Evolutionary conservation across 345 rosid genomes (phyloP), one percentile per base, ranked within the genome.

Genomic region (Eucalyptus albens): DNA sequence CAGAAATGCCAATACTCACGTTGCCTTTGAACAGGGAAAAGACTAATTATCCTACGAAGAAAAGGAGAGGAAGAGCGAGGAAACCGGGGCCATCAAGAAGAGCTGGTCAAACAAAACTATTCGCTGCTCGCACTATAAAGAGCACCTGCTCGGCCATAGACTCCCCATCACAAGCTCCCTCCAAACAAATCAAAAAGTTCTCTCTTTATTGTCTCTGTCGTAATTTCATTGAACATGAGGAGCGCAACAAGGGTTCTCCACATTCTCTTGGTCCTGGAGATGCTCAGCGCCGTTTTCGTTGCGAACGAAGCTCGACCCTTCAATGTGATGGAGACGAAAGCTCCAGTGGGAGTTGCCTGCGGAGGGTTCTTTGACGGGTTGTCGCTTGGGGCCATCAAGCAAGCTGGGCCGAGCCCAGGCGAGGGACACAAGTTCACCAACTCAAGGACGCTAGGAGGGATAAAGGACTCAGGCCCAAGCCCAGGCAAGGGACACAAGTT

Each of bases 401-500:
- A 82, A 31, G 67, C 91, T n/a, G 89, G 81, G 21, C 40, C 8
- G 27, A 10, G 26, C 82, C 82, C 9, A 14, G 91, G 91, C 29
- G 60, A 87, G 29, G 91, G 91, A 12, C 87, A 89, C 89, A 81
- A 87, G 87, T 87, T 87, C n/a, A 82, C 86, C 80, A 49, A 88
- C 44, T 62, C 89, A 5, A 8, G 27, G 29, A 50, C 51, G 17
- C 51, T 50, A 2, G 51, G 91, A 19, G 91, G 90, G 31, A 60
- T 72, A 4, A 92, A 92, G 91, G 77, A 85, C 59, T 87, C 89
- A 1, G 90, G 91, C 29, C 90, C 91, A 8, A 89, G 90, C 24
- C 65, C 87, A 9, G 91, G 91, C 9, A 50, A 87, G 40, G 91
- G 91, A 12, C 87, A 89, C 87, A 81, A 87, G 87, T 87, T 87